Base-by-base conservation (phyloP, 345 rosid species). In the Citrus mangshanensis region DNA sequence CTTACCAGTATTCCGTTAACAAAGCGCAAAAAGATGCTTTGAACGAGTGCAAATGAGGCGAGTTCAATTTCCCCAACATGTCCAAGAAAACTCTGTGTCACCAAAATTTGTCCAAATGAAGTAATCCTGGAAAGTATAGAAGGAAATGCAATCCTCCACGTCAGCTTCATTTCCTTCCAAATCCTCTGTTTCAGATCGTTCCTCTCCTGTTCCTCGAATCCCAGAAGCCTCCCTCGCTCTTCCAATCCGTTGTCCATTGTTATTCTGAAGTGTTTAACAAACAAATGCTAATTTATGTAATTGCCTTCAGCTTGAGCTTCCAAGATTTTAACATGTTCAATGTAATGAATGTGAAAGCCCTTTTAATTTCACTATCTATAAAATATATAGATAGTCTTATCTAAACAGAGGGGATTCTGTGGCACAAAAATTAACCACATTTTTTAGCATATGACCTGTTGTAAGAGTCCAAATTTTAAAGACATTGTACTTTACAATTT, bases 81-180 rank as follows among this genome's bases (percentile, higher is more conserved):
- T 1, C 95, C 91, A 69, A 88, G 76, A 72, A 89, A 91, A 32
- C 79, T 81, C 68, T 89, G 93, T 38, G 93, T 88, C 6, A 87
- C 89, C 35, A 91, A 85, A 67, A 89, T 46, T 69, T 85, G 74
- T 28, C 90, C 95, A 74, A 64, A 91, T 4, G 86, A 73, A 73
- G 85, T 70, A 40, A 87, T 84, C 81, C 90, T 84, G 25, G 86
- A 79, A 65, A 91, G 21, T 49, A 88, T 86, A 0, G 90, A 79
- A 19, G 93, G 93, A 73, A 89, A 88, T 46, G 89, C 89, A 46
- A 89, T 81, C 42, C 86, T 82, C 93, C 93, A 91, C 78, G 78
- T 77, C 38, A 32, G 76, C 73, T 84, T 86, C 9, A 79, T 13
- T 77, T 88, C 91, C 1, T 5, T 55, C 84, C 85, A 88, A 37